Percentiles rank a stretch among this genome's conserved stretches.
Conservation (phyloP, 2,329 filamentous ascomycete genomes). For the Monosporascus sp. region DNA sequence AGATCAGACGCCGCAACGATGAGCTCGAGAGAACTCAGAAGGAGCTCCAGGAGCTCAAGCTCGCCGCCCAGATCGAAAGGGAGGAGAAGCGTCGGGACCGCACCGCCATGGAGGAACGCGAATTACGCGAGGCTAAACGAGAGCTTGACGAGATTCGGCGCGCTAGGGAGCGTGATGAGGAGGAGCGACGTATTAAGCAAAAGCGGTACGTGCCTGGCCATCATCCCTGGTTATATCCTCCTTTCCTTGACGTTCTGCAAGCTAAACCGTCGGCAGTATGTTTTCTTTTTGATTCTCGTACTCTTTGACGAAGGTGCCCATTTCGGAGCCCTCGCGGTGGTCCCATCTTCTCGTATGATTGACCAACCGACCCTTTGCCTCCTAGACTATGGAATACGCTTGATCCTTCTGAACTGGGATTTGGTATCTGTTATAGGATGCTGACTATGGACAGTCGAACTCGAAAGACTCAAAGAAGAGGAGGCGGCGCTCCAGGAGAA, state of each 20-base stretch:
- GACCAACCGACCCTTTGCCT: background rate
- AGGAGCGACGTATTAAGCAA: slow-evolving; percentile 46
- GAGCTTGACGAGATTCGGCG: slow-evolving; percentile 29
- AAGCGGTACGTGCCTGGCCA: slow-evolving; percentile 22
- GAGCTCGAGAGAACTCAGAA: slow-evolving; percentile 26
- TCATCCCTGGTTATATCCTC: background rate
- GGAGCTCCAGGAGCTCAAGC: slow-evolving; percentile 38
- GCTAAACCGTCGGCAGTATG: background rate
- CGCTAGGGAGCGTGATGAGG: slow-evolving; percentile 43
- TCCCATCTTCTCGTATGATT: too few species aligned
- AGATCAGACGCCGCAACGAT: slow-evolving; percentile 33
- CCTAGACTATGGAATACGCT: background rate
- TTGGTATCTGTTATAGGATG: background rate
- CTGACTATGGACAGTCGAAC: slow-evolving; percentile 29
- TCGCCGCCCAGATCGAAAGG: slow-evolving; percentile 34
- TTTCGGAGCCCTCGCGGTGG: too few species aligned
- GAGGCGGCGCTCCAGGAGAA: slow-evolving; percentile 40
- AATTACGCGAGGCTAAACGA: slow-evolving; percentile 27
- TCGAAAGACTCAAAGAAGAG: slow-evolving; percentile 42
- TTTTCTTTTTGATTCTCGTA: background rate
- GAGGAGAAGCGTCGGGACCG: slow-evolving; percentile 36
- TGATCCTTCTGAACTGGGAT: background rate
- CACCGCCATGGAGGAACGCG: slow-evolving; percentile 35
- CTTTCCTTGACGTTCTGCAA: background rate
- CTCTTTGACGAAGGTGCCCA: too few species aligned